Evolutionary conservation across 495 filamentous ascomycete genomes (phyloP).

Genomic region (Bombardia bombarda): DNA sequence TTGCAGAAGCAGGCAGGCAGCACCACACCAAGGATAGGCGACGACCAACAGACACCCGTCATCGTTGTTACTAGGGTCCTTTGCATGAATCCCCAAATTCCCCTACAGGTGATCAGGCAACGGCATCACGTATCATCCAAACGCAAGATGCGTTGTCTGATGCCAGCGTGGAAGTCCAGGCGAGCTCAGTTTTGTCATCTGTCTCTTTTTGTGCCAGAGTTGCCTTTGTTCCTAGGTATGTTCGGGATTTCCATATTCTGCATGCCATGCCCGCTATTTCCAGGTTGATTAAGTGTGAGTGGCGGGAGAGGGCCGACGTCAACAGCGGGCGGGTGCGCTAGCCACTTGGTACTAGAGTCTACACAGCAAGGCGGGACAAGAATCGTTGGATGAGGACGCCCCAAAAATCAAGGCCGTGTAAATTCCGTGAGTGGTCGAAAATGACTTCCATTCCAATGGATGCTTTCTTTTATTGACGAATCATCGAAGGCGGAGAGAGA

Average conservation of each 20-base stretch:
- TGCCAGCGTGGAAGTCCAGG: too few species aligned
- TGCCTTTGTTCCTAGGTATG: background rate
- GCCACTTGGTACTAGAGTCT: background rate
- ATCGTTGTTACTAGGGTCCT: too few species aligned
- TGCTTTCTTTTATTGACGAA: constrained; percentile 13
- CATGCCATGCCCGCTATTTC: background rate
- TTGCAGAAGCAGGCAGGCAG: too few species aligned
- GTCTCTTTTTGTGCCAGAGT: background rate
- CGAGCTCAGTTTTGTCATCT: too few species aligned
- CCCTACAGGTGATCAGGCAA: constrained; percentile 27
- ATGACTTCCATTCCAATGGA: background rate
- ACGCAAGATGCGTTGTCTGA: constrained; percentile 21
- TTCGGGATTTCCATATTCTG: background rate
- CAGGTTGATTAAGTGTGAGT: too few species aligned
- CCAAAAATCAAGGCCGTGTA: constrained; percentile 2
- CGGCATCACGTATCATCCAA: constrained; percentile 19
- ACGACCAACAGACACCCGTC: too few species aligned
- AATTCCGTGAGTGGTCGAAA: constrained; percentile 16
- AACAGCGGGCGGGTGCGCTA: background rate
- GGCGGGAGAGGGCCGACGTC: background rate
- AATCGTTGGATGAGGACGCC: constrained; percentile 13
- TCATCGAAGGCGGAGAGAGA: background rate
- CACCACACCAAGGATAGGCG: too few species aligned
- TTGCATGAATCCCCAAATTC: constrained; percentile 19
- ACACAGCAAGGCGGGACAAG: background rate